Evolutionary conservation across 352 stramenopile species (phyloP), one percentile per base, ranked within the genome.

Genomic region (Phytophthora ohioensis): DNA sequence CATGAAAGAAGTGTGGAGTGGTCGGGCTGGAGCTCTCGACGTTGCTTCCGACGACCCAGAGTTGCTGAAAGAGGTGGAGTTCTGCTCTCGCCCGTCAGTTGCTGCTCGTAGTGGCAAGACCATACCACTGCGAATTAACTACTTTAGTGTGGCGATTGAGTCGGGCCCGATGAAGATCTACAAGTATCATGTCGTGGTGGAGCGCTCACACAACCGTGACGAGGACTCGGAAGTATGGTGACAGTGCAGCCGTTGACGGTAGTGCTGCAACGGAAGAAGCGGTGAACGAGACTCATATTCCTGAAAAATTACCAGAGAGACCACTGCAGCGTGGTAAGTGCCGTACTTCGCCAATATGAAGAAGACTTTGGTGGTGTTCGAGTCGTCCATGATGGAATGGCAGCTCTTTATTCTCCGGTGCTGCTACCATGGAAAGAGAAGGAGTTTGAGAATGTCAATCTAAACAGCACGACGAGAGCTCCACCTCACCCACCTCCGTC

Each of bases 111-210:
- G 17, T 9, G 77, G 76, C 4, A 73, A 68, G 15, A 80, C 51
- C 0, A 72, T 78, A 30, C 58, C 39, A 0, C 30, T 90, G 21
- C 63, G 55, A 2, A 69, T 81, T 4, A 91, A 91, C 57, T 84
- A 88, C 68, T 88, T 88, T 51, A 64, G 47, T 6, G 21, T 91
- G 4, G 51, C 66, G n/a, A 45, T 91, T 4, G 80, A 85, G 38
- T 57, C 59, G 21, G 68, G 21, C 11, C 55, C 70, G 4, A 41
- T 45, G 0, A 68, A 88, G 41, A 65, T 90, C 10, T 87, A 78
- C 71, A 86, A 90, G 64, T 88, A 88, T 64, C 78, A 88, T 48
- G 76, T 85, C 7, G 41, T 58, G 0, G 79, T 90, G 13, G 62
- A 80, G 41, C 70, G 67, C 12, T 66, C 74, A 27, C 21, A 27